Evolutionary conservation across 495 filamentous ascomycete genomes (phyloP).

Genomic region (Viridothelium virens): DNA sequence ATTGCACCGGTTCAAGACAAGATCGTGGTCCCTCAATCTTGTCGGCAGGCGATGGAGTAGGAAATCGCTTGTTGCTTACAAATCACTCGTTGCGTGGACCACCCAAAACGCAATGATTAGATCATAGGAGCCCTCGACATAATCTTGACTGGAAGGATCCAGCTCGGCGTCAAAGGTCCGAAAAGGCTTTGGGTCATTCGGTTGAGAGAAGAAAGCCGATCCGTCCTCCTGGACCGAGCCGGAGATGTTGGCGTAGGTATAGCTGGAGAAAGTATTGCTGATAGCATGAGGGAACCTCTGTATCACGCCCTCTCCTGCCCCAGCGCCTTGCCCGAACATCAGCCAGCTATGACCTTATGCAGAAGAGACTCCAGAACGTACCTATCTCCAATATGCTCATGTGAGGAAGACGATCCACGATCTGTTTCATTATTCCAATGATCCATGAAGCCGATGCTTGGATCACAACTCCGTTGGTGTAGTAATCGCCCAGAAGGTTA

Average conservation of each 20-base stretch:
- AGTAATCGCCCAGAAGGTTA: slow-evolving; percentile 14
- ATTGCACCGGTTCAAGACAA: too few species aligned
- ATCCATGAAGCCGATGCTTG: background rate
- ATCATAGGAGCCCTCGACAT: slow-evolving; percentile 20
- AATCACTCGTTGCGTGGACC: slow-evolving; percentile 18
- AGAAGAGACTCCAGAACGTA: background rate
- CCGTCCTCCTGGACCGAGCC: slow-evolving; percentile 19
- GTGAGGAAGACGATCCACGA: slow-evolving; percentile 18
- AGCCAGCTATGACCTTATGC: background rate
- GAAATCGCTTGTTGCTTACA: slow-evolving; percentile 3
- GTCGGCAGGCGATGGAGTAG: too few species aligned
- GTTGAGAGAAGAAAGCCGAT: slow-evolving; percentile 14
- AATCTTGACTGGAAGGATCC: slow-evolving; percentile 20
- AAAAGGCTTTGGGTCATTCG: slow-evolving; percentile 13
- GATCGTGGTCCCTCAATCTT: too few species aligned
- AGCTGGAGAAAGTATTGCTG: background rate
- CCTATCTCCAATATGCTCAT: slow-evolving; percentile 24
- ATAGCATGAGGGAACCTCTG: slow-evolving; percentile 7
- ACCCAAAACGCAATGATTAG: slow-evolving; percentile 22
- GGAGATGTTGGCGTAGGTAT: slow-evolving; percentile 25
- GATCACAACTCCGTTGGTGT: slow-evolving; percentile 1
- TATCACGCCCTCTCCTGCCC: slow-evolving; percentile 20
- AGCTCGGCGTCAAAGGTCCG: slow-evolving; percentile 22
- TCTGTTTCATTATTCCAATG: background rate
- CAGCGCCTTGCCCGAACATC: slow-evolving; percentile 13